Evolutionary conservation across 2,329 filamentous ascomycete species (phyloP).

Genomic region (Xylaria sp.): DNA sequence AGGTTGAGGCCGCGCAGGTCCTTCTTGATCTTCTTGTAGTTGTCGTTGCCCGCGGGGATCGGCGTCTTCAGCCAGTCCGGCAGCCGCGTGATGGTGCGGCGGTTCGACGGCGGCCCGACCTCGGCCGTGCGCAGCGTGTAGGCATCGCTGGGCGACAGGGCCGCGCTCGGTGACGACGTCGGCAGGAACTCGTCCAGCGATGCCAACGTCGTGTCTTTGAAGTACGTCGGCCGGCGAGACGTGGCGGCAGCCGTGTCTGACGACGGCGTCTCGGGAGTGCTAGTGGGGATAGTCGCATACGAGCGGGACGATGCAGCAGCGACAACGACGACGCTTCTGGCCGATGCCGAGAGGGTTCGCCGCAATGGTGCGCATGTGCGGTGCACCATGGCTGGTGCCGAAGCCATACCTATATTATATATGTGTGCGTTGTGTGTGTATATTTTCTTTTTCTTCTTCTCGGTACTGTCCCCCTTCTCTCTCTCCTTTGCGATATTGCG

Average conservation of each 20-base stretch:
- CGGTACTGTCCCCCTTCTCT: neutral
- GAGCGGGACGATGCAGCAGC: conserved; percentile 36
- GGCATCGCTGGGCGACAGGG: conserved; percentile 64
- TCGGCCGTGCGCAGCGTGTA: conserved; percentile 71
- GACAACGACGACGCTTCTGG: conserved; percentile 31
- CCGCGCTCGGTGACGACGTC: conserved; percentile 53
- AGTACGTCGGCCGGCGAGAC: conserved; percentile 62
- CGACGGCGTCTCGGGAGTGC: conserved; percentile 42
- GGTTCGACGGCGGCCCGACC: conserved; percentile 71
- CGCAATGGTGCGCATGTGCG: conserved; percentile 47
- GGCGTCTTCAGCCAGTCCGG: conserved; percentile 97
- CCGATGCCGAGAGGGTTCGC: conserved; percentile 44
- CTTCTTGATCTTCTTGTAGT: conserved; percentile 94
- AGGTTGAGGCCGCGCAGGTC: conserved; percentile 89
- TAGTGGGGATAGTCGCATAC: conserved; percentile 49
- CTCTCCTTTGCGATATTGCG: neutral
- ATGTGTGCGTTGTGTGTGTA: neutral
- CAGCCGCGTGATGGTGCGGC: conserved; percentile 76
- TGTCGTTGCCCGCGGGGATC: conserved; percentile 81
- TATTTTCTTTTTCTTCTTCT: neutral
- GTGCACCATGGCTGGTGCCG: conserved; percentile 45
- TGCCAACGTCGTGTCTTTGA: conserved; percentile 68
- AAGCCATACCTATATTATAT: conserved; percentile 41
- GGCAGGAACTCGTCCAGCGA: conserved; percentile 69
- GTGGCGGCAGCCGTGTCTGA: conserved; percentile 29